phyloP scores from a whole-genome alignment of 2,329 filamentous ascomycete genomes.

The Pseudomassariella vexata region DNA sequence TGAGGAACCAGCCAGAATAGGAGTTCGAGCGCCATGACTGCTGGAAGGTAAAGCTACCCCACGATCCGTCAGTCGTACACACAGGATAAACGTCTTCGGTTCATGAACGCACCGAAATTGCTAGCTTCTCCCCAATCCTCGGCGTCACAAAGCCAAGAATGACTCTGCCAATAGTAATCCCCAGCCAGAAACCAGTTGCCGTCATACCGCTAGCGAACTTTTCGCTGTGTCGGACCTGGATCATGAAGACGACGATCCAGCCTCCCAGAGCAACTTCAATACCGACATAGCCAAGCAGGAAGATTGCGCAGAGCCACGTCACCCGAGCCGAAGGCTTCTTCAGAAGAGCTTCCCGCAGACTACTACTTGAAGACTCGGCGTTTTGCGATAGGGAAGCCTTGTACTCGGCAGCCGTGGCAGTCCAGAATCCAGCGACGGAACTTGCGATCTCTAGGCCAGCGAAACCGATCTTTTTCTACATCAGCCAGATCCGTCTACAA shows the following conservation, averaged over 20 bases:
- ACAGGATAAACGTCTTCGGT: not conserved
- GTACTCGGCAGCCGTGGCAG: conserved; percentile 48
- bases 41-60: conserved; percentile 52
- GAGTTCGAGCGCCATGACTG: conserved; percentile 61
- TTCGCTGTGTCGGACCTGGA: conserved; percentile 61
- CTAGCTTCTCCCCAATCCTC: conserved; percentile 61
- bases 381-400: conserved; percentile 29
- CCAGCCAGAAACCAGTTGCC: conserved; percentile 76
- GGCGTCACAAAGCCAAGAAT: conserved; percentile 70
- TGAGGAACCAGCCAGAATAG: conserved; percentile 78
- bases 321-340: conserved; percentile 40
- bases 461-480: conserved; percentile 41
- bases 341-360: conserved; percentile 33
- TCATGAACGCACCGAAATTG: conserved; percentile 36
- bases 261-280: conserved; percentile 71
- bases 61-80: not conserved
- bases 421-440: conserved; percentile 51
- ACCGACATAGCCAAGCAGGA: conserved; percentile 72
- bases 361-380: conserved; percentile 19
- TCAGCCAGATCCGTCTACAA: not conserved
- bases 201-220: conserved; percentile 68
- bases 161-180: conserved; percentile 66
- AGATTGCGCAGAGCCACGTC: conserved; percentile 66
- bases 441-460: conserved; percentile 48
- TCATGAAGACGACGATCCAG: conserved; percentile 84